These are phyloP conservation scores for Strigomonas culicis DNA, from an alignment of 208 protist species.

Conservation along the genomic window DNA sequence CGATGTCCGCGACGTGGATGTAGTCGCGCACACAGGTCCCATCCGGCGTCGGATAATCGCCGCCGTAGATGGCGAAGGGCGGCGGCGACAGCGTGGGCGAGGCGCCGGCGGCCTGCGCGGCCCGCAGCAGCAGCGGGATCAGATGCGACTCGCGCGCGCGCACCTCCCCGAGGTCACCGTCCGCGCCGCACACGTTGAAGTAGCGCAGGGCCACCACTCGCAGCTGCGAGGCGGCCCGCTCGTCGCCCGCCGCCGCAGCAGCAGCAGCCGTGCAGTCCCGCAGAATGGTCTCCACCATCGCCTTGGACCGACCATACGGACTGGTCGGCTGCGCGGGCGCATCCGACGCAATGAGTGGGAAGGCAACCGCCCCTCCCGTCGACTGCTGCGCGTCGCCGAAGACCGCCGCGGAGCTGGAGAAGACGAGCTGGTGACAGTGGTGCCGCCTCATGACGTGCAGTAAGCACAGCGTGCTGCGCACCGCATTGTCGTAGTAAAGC, in stretches of 20 bases:
- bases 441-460: constrained; percentile 90
- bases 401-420: constrained; percentile 95
- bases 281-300: constrained; percentile 92
- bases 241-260: too few relatives aligned
- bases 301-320: constrained; percentile 95
- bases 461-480: constrained; percentile 89
- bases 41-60: constrained; percentile 93
- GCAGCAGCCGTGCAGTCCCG: constrained; percentile 49
- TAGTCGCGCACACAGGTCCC: constrained; percentile 98
- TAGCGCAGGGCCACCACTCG: constrained; percentile 94
- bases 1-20: constrained; percentile 97
- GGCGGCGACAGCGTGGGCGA: constrained; percentile 29
- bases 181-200: constrained; percentile 98
- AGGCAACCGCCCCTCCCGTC: constrained; percentile 18
- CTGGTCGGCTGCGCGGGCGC: constrained; percentile 57
- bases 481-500: constrained; percentile 96
- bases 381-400: constrained; percentile 68
- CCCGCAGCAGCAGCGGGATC: constrained; percentile 95
- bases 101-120: constrained; percentile 65
- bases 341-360: constrained; percentile 60
- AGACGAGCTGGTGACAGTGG: constrained; percentile 93
- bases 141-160: constrained; percentile 96
- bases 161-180: constrained; percentile 95
- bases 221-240: constrained; percentile 63
- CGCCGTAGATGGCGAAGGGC: constrained; percentile 86